phyloP scores from a whole-genome alignment of 169 alveolate genomes.

The Eimeria acervulina region DNA sequence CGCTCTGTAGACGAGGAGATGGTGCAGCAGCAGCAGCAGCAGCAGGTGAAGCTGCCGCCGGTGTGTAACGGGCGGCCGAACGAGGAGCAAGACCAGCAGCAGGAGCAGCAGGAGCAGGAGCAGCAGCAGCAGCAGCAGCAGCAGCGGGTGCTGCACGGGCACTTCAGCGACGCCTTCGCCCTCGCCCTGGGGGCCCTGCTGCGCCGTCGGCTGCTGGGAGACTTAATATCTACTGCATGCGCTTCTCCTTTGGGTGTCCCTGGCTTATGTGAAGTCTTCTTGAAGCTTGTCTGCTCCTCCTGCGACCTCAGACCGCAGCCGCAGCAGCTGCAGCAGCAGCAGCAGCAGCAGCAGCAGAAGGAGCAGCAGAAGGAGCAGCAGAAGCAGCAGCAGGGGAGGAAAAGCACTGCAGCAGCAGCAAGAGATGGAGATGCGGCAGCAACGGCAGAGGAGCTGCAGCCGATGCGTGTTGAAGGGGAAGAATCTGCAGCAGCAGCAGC shows the following conservation, averaged over 20 bases:
- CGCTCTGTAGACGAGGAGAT: constrained; percentile 2
- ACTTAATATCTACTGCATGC: constrained; percentile 56
- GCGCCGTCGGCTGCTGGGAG: constrained; percentile 41
- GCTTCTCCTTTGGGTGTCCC: constrained; percentile 58
- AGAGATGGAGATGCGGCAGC: neutral
- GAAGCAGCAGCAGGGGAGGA: too few relatives aligned
- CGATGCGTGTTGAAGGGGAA: neutral
- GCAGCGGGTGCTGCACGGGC: constrained; percentile 48
- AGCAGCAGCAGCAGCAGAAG: too few relatives aligned
- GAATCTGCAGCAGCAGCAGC: too few relatives aligned
- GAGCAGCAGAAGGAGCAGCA: too few relatives aligned
- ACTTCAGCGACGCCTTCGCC: constrained; percentile 65
- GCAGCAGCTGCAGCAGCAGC: too few relatives aligned
- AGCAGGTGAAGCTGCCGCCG: neutral
- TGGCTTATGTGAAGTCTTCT: constrained; percentile 55
- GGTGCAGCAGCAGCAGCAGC: constrained; percentile 65
- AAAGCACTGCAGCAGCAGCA: too few relatives aligned
- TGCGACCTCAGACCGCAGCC: constrained; percentile 38
- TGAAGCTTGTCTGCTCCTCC: constrained; percentile 69
- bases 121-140: constrained; percentile 11
- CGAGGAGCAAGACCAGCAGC: neutral
- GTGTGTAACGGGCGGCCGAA: neutral
- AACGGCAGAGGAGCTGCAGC: constrained; percentile 36
- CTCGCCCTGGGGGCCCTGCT: constrained; percentile 20
- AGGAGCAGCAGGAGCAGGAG: neutral